Evolutionary conservation across 345 rosid genomes (phyloP).

Genomic region (Eucalyptus tenuipes): DNA sequence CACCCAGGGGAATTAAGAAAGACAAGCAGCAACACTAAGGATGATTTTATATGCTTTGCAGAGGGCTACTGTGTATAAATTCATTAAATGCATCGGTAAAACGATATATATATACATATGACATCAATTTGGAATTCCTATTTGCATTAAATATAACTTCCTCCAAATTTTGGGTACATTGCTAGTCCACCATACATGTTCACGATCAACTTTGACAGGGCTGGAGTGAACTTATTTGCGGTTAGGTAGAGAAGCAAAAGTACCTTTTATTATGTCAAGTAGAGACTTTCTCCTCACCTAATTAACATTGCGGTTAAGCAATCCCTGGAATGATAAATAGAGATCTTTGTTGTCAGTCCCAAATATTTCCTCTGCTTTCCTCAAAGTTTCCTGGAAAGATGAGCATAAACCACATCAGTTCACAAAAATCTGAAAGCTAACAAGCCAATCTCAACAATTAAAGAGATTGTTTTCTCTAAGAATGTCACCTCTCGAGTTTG

Average conservation of each 20-base stretch:
- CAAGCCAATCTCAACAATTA: background rate
- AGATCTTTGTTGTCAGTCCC: constrained; percentile 85
- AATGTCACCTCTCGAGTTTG: constrained; percentile 75
- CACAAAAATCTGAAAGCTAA: background rate
- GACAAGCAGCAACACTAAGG: background rate
- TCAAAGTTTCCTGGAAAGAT: constrained; percentile 61
- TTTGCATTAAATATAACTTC: background rate
- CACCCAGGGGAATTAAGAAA: background rate
- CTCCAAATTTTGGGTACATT: background rate
- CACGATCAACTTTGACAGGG: background rate
- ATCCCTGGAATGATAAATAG: constrained; percentile 66
- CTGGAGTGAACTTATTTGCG: background rate
- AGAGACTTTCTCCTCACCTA: background rate
- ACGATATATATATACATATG: background rate
- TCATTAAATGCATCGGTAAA: background rate
- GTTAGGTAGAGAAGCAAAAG: background rate
- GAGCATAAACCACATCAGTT: background rate
- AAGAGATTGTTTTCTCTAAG: background rate
- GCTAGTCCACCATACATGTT: background rate
- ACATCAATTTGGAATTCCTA: background rate
- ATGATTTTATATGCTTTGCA: background rate
- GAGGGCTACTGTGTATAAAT: background rate
- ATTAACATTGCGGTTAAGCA: constrained; percentile 53
- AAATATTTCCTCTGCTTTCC: constrained; percentile 87
- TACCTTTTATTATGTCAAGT: background rate